Evolutionary conservation across 495 filamentous ascomycete species (phyloP).

Genomic region (Articulospora tetracladia): DNA sequence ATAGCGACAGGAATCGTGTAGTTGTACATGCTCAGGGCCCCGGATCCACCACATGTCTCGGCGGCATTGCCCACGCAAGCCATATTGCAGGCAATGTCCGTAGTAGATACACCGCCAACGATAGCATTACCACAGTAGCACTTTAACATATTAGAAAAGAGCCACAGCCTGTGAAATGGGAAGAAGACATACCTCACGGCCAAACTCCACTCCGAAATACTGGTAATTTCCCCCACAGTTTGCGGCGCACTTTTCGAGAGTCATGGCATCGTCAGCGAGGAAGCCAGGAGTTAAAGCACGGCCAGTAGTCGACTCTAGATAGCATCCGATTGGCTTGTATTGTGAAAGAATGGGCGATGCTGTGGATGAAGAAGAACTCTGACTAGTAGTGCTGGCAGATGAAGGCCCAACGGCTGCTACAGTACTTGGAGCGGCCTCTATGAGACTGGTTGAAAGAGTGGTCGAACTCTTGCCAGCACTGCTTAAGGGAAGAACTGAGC

Average conservation of each 20-base stretch:
- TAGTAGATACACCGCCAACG: not conserved
- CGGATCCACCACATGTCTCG: not conserved
- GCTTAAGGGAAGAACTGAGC: too few relatives aligned
- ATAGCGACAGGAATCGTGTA: not conserved
- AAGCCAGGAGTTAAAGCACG: slow-evolving; percentile 21
- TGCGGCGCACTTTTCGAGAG: slow-evolving; percentile 30
- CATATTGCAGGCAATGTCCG: not conserved
- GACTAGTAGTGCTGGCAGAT: too few relatives aligned
- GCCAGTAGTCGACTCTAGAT: slow-evolving; percentile 21
- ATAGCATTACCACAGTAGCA: not conserved
- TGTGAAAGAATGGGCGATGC: not conserved
- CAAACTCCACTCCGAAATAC: not conserved
- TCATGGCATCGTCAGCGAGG: slow-evolving; percentile 23
- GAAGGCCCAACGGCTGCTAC: too few relatives aligned
- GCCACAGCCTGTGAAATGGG: not conserved
- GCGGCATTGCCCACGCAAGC: not conserved
- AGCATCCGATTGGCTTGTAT: slow-evolving; percentile 22
- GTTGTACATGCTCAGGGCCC: not conserved
- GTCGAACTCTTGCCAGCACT: too few relatives aligned
- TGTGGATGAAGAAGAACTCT: too few relatives aligned
- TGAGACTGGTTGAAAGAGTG: too few relatives aligned
- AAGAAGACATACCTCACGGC: not conserved
- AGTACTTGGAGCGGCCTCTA: too few relatives aligned
- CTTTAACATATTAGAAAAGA: not conserved
- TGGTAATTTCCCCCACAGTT: slow-evolving; percentile 20